Evolutionary conservation across 2,329 filamentous ascomycete species (phyloP), one percentile per base, ranked within the genome.

Genomic region (Stemphylium lycopersici): DNA sequence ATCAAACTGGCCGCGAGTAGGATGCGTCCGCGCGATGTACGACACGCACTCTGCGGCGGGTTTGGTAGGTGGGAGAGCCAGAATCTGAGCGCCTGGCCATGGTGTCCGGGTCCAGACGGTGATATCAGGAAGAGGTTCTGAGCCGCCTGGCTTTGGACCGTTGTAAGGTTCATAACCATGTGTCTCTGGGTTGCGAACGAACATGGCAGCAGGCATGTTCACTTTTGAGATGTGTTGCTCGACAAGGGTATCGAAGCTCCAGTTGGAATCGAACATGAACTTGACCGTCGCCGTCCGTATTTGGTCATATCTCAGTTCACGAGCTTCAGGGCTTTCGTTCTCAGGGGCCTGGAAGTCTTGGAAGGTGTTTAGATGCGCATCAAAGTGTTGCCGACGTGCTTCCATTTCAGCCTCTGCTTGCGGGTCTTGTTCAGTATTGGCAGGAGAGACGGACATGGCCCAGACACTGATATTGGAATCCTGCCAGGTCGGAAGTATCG

Each of bases 391-490:
- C 26, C 63, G 48, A 22, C 52, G 68, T 47, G 48, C 68, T 50
- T 62, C 68, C 26, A 69, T 45, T 8, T 60, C 57, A 26, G 57
- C 62, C 33, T 69, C 63, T 4, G 52, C 48, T 40, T 63, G 38
- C 12, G 48, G 20, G 12, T 63, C 52, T 4, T 31, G 22, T 10
- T 55, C n/a, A 1, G 49, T 46, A 6, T 20, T 39, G n/a, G 48
- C n/a, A 10, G 76, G 78, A 51, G 50, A 70, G 34, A 90, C 75
- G 0, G 90, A 84, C 68, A 98, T 81, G 40, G 91, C 88, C 93
- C 93, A 98, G 1, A 97, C 89, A 53, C 87, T 86, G 51, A 97
- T 85, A 58, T 88, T 87, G 10, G 85, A 80, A 72, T 98, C 93
- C 53, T 84, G 75, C 83, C 86, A 96, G 44, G 90, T 87, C 0